phyloP scores from a whole-genome alignment of 108 stramenopile species.

The Skeletonema potamos region DNA sequence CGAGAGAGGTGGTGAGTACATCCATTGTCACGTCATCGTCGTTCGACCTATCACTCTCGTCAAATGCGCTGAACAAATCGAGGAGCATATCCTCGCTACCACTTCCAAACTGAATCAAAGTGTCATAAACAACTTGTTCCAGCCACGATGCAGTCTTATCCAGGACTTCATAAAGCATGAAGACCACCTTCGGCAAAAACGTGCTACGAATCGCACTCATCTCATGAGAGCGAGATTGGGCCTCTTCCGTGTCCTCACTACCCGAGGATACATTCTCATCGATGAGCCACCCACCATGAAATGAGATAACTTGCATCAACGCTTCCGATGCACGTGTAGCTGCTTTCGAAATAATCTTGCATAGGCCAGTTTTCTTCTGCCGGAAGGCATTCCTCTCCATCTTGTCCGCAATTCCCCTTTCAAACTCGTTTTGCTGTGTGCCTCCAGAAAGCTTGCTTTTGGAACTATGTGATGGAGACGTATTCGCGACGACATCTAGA shows the following conservation, averaged over 20 bases:
- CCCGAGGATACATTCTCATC: conserved; percentile 34
- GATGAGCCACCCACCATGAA: conserved; percentile 73
- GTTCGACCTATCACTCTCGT: conserved; percentile 6
- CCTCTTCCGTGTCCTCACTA: conserved; percentile 28
- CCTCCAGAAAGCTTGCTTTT: conserved; percentile 3
- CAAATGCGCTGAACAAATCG: conserved; percentile 33
- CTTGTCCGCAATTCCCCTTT: conserved; percentile 50
- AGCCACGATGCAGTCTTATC: conserved; percentile 74
- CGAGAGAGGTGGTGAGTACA: conserved; percentile 23
- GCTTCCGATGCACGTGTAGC: conserved; percentile 51
- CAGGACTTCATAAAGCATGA: conserved; percentile 64
- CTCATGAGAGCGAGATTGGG: conserved; percentile 44
- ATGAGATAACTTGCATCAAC: conserved; percentile 55
- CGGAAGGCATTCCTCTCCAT: conserved; percentile 50
- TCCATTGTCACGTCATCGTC: conserved; percentile 5
- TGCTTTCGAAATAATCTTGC: conserved; percentile 45
- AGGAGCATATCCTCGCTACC: conserved; percentile 30
- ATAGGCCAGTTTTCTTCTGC: conserved; percentile 36
- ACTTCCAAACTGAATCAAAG: conserved; percentile 32
- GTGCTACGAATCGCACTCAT: conserved; percentile 46
- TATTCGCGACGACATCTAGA: conserved; percentile 26
- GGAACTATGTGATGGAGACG: conserved; percentile 36
- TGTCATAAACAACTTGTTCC: conserved; percentile 57
- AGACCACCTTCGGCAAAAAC: conserved; percentile 54
- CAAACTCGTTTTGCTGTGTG: conserved; percentile 20